Conservation (phyloP, 192 early-diverging fungal species). For the Lobosporangium transversale region DNA sequence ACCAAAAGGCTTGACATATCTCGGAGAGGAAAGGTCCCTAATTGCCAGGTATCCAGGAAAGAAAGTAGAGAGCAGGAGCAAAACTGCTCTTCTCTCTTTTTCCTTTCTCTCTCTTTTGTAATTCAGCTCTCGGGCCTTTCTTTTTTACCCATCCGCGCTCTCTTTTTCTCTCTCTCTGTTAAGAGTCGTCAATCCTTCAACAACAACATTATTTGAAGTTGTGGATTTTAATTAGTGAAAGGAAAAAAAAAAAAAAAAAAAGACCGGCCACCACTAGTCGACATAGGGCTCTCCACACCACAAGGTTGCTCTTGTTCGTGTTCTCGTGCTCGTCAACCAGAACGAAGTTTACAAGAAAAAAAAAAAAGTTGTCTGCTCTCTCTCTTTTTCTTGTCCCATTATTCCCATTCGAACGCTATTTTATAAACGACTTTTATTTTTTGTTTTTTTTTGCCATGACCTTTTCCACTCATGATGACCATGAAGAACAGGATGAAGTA, state of each 20-base stretch:
- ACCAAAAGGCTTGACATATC: no score
- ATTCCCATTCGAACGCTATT: neutral
- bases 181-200: no score
- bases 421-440: neutral
- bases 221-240: no score
- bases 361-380: neutral
- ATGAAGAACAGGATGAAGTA: slow-evolving; percentile 37
- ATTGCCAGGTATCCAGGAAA: no score
- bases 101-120: no score
- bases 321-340: neutral
- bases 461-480: slow-evolving; percentile 18
- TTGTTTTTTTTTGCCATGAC: slow-evolving; percentile 9
- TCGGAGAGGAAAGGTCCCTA: no score
- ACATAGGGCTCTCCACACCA: neutral
- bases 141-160: slow-evolving; percentile 13
- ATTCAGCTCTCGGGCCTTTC: no score
- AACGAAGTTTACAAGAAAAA: no score
- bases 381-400: neutral
- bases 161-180: slow-evolving; percentile 2
- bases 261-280: neutral
- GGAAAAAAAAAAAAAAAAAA: neutral
- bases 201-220: no score
- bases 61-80: no score
- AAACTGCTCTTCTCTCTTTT: no score
- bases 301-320: neutral